Conservation (phyloP, 1,284 basidiomycete species). For the Moesziomyces parantarcticus region DNA sequence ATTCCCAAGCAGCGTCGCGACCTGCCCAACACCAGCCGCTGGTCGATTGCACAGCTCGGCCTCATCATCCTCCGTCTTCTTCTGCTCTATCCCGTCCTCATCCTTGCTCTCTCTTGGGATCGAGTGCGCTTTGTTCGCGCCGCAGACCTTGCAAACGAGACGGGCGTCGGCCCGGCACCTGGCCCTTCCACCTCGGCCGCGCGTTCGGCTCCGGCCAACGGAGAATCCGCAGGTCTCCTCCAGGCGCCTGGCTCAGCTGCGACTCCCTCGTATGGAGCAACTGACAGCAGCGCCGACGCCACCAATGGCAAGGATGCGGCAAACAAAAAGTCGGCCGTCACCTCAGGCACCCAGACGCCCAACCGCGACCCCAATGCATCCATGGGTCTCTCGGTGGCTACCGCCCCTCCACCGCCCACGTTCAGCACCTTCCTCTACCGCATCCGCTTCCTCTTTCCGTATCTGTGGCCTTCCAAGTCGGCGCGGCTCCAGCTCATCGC, state of each 20-base stretch:
- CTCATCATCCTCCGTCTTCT: conserved; percentile 53
- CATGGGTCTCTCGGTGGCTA: conserved; percentile 60
- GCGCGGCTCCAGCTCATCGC: conserved; percentile 77
- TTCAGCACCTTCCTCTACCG: conserved; percentile 58
- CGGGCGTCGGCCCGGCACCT: conserved; percentile 4
- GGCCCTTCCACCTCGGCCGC: conserved; percentile 13
- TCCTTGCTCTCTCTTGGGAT: conserved; percentile 53
- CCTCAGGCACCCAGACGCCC: conserved; percentile 28
- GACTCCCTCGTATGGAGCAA: conserved; percentile 39
- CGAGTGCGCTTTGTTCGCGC: conserved; percentile 52
- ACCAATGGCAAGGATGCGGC: background rate
- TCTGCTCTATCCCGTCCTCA: conserved; percentile 53
- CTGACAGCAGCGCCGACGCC: conserved; percentile 11
- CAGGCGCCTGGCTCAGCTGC: conserved; percentile 16
- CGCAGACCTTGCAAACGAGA: conserved; percentile 36
- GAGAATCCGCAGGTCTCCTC: conserved; percentile 31
- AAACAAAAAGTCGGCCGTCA: conserved; percentile 19
- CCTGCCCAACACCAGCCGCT: conserved; percentile 33
- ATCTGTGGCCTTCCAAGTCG: conserved; percentile 82
- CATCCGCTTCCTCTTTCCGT: conserved; percentile 76
- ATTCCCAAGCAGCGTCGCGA: conserved; percentile 27
- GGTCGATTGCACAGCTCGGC: conserved; percentile 55
- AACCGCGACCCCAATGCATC: conserved; percentile 52
- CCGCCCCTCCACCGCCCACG: conserved; percentile 58
- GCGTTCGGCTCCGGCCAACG: conserved; percentile 27